Percentiles rank a stretch among this genome's conserved stretches.
phyloP scores from a whole-genome alignment of 305 asterid genomes.

The Solanum hybrid region DNA sequence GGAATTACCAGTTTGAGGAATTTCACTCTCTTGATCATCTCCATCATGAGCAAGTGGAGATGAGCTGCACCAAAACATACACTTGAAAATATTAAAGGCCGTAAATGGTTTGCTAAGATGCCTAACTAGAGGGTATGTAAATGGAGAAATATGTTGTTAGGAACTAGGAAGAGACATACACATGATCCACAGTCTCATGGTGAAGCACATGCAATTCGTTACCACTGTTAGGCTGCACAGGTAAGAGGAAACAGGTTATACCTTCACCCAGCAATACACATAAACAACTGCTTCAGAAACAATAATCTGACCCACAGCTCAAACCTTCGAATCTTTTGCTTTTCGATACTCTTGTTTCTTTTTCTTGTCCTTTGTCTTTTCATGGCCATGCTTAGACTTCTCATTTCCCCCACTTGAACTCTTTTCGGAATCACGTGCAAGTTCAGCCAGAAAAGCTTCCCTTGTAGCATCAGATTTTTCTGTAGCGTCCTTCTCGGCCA shows the following conservation, averaged over 20 bases:
- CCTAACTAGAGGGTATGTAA: background rate
- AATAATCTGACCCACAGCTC: slow-evolving; percentile 10
- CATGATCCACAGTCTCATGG: slow-evolving; percentile 43
- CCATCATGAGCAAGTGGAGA: slow-evolving; percentile 36
- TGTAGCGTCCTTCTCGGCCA: slow-evolving; percentile 91
- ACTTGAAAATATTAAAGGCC: background rate
- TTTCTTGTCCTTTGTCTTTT: slow-evolving; percentile 72
- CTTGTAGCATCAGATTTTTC: slow-evolving; percentile 94
- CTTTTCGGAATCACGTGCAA: slow-evolving; percentile 68
- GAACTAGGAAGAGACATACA: slow-evolving; percentile 29
- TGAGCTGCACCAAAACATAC: slow-evolving; percentile 43
- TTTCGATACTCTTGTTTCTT: slow-evolving; percentile 60
- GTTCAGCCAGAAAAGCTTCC: slow-evolving; percentile 93
- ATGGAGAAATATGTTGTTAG: background rate
- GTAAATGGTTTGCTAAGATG: background rate
- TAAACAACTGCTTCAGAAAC: slow-evolving; percentile 6
- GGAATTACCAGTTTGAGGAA: slow-evolving; percentile 27
- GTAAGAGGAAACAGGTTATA: slow-evolving; percentile 11
- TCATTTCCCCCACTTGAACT: slow-evolving; percentile 45
- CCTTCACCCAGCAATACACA: slow-evolving; percentile 8
- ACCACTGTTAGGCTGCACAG: slow-evolving; percentile 46
- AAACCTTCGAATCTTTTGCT: slow-evolving; percentile 74
- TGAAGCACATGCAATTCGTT: slow-evolving; percentile 35
- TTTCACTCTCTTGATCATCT: slow-evolving; percentile 31
- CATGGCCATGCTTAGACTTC: slow-evolving; percentile 42